Base-by-base conservation (phyloP, 768 basidiomycete species). In the Boletus pseudo-olivaceus region DNA sequence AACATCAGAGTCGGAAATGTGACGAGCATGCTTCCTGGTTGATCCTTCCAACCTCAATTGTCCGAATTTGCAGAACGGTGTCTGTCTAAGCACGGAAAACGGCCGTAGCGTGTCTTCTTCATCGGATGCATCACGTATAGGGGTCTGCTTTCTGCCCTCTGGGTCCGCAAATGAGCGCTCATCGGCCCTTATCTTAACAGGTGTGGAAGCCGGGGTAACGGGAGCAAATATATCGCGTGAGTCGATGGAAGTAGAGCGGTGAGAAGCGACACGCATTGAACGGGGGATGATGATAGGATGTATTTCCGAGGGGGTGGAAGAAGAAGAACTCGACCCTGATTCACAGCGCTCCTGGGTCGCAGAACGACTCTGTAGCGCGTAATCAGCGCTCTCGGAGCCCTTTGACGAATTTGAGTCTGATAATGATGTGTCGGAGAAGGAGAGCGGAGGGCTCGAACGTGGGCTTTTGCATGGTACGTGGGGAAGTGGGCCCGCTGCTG, bases 401-500 rank as follows among this genome's bases (percentile, higher is more conserved):
- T 47, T 49, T 19, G 54, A 48, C 5, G 49, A 7, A 8, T 30
- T 52, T 2, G 53, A 41, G 41, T 59, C 54, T n/a, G 60, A 56
- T 42, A 57, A 41, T 5, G 62, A 27, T 4, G 48, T 48, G 26
- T 66, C 58, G 12, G 65, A 65, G 15, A 52, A 51, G 19, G 60
- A 34, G 14, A 55, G 40, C 6, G 29, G 40, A 19, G 54, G 46
- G 23, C 7, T 58, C 43, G 60, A 48, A 44, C 48, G 57, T 43
- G 62, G 64, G 34, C 64, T 67, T 45, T 85, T 74, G 49, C 84
- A 79, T 35, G 88, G 84, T 49, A 88, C 76, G 47, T 79, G 73
- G 15, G 86, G 85, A n/a, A 87, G 78, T 51, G 85, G 79, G 8
- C 73, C 73, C 3, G 81, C 78, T 32, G 87, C 83, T 30, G 75